A percentile compares a stretch with the other conserved stretches of the same genome.
These are phyloP conservation scores for Dujonia santamariae DNA, from an alignment of 1,139 yeast species.

Conservation along the genomic window DNA sequence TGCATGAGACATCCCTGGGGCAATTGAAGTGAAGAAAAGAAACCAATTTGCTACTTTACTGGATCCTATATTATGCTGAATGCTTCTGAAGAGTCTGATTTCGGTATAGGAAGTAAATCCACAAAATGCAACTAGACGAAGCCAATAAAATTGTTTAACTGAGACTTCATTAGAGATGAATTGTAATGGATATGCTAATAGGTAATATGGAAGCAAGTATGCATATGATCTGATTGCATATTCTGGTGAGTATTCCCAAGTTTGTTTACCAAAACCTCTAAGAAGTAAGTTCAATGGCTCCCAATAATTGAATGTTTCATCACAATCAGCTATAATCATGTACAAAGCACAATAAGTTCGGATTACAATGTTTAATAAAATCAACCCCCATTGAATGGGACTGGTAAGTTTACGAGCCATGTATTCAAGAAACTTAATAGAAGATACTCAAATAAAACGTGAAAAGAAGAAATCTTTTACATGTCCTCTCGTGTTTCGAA, in stretches of 20 bases:
- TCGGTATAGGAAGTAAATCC: conserved; percentile 56
- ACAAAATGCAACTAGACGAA: conserved; percentile 53
- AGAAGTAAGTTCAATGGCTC: conserved; percentile 82
- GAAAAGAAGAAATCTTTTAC: background rate
- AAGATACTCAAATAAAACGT: too few relatives aligned
- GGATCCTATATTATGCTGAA: conserved; percentile 31
- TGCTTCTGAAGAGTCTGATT: conserved; percentile 42
- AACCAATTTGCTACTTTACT: conserved; percentile 56
- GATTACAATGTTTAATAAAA: conserved; percentile 27
- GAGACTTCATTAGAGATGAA: conserved; percentile 20
- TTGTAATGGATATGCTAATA: conserved; percentile 37
- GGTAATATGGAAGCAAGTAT: conserved; percentile 55
- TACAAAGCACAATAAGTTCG: conserved; percentile 48
- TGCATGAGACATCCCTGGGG: conserved; percentile 81
- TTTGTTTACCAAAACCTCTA: conserved; percentile 85
- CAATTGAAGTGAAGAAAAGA: conserved; percentile 41
- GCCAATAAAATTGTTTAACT: conserved; percentile 46
- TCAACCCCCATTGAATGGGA: conserved; percentile 3
- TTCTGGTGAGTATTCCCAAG: conserved; percentile 96
- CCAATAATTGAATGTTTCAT: conserved; percentile 86
- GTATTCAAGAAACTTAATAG: too few relatives aligned
- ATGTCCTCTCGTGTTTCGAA: background rate
- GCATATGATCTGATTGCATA: conserved; percentile 87
- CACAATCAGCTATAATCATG: conserved; percentile 82
- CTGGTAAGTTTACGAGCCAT: conserved; percentile 1